A percentile compares a stretch with the other conserved stretches of the same genome.
phyloP scores from a whole-genome alignment of 129 eudicot genomes.

The Flaveria ramosissima region DNA sequence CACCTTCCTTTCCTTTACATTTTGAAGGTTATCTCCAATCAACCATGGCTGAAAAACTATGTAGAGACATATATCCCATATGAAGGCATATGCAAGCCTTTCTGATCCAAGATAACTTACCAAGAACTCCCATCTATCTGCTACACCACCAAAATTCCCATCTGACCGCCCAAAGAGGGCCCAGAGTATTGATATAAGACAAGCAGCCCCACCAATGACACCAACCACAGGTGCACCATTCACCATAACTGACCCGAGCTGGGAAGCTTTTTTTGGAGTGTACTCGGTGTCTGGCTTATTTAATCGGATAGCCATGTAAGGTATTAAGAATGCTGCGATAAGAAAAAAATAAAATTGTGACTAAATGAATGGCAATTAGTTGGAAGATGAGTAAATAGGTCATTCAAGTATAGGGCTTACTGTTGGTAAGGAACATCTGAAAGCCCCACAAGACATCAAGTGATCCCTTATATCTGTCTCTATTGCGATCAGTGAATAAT shows the following conservation, averaged over 20 bases:
- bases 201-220: constrained; percentile 58
- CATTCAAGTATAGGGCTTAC: constrained; percentile 37
- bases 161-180: constrained; percentile 75
- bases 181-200: constrained; percentile 72
- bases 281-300: constrained; percentile 51
- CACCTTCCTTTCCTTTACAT: constrained; percentile 51
- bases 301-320: constrained; percentile 93
- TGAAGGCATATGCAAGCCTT: constrained; percentile 91
- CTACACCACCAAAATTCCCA: constrained; percentile 60
- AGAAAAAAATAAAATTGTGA: background rate
- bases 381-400: background rate
- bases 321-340: constrained; percentile 84
- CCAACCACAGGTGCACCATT: constrained; percentile 72
- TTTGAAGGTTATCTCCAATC: constrained; percentile 78
- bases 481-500: constrained; percentile 73
- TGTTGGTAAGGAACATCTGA: constrained; percentile 97
- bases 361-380: background rate
- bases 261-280: constrained; percentile 60
- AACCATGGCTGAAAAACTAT: constrained; percentile 90
- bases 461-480: constrained; percentile 81
- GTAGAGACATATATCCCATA: constrained; percentile 88
- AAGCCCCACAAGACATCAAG: constrained; percentile 83
- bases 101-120: constrained; percentile 71
- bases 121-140: constrained; percentile 71
- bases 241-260: constrained; percentile 60